Evolutionary conservation across 2,329 filamentous ascomycete genomes (phyloP).

Genomic region (Endoconidiophora polonica): DNA sequence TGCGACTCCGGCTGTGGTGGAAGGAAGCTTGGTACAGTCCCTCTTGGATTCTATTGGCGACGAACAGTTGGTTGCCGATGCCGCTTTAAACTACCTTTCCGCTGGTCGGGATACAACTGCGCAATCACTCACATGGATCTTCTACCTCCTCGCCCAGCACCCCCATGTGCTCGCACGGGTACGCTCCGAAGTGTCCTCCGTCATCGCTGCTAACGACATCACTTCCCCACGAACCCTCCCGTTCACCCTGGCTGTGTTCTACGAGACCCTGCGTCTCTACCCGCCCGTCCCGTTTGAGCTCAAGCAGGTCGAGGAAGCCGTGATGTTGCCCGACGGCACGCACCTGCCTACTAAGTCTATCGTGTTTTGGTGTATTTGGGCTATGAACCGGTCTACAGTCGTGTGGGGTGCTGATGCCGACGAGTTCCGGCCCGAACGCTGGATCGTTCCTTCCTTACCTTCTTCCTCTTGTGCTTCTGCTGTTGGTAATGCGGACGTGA

Average conservation of each 20-base stretch:
- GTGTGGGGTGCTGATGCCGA: conserved; percentile 43
- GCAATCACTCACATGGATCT: conserved; percentile 46
- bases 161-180: conserved; percentile 25
- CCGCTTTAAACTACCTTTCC: conserved; percentile 49
- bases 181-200: conserved; percentile 24
- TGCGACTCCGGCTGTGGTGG: conserved; percentile 5
- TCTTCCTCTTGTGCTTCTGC: neutral
- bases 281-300: conserved; percentile 51
- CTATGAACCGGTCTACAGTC: conserved; percentile 39
- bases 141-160: conserved; percentile 42
- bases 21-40: conserved; percentile 42
- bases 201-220: conserved; percentile 13
- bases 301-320: conserved; percentile 36
- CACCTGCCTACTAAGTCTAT: conserved; percentile 36
- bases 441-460: conserved; percentile 22
- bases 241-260: conserved; percentile 44
- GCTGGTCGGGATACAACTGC: conserved; percentile 49
- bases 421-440: conserved; percentile 38
- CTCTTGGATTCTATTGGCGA: conserved; percentile 39
- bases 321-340: conserved; percentile 43
- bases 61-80: conserved; percentile 41
- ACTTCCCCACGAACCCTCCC: conserved; percentile 24
- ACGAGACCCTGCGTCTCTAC: conserved; percentile 43
- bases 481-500: conserved; percentile 19
- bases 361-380: conserved; percentile 47